Evolutionary conservation across 1,139 yeast genomes (phyloP).

Genomic region (Taphrina confusa): DNA sequence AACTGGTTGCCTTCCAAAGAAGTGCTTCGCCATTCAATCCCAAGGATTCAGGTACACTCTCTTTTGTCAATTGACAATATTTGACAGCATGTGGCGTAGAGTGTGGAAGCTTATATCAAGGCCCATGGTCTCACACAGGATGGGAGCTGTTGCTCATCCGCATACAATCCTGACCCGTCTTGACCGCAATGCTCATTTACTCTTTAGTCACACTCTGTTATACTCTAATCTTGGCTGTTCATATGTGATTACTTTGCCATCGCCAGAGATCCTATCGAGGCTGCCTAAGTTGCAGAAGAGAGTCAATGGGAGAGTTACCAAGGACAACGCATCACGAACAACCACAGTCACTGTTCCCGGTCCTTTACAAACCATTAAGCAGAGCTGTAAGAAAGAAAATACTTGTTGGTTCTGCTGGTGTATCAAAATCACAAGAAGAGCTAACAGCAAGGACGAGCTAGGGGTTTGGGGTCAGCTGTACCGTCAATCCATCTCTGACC

Average conservation of each 20-base stretch:
- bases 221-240: conserved; percentile 1
- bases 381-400: conserved; percentile 1
- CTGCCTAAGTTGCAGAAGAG: too few species aligned
- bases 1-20: not conserved
- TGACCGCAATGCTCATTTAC: conserved; percentile 2
- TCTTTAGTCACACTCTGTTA: conserved; percentile 1
- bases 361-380: too few species aligned
- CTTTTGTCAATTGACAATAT: not conserved
- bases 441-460: conserved; percentile 6
- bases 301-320: too few species aligned
- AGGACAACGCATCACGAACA: too few species aligned
- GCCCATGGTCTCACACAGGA: conserved; percentile 1
- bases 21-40: not conserved
- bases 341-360: too few species aligned
- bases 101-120: not conserved
- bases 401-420: conserved; percentile 5
- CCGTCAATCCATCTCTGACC: conserved; percentile 1
- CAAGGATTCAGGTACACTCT: not conserved
- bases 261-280: too few species aligned
- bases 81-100: not conserved
- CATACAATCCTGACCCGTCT: conserved; percentile 2
- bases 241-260: not conserved
- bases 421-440: conserved; percentile 2
- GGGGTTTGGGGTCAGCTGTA: conserved; percentile 7
- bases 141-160: conserved; percentile 3